Percentiles rank a stretch among this genome's conserved stretches.
phyloP scores from a whole-genome alignment of 2,329 filamentous ascomycete species.

The Alternaria gaisen region DNA sequence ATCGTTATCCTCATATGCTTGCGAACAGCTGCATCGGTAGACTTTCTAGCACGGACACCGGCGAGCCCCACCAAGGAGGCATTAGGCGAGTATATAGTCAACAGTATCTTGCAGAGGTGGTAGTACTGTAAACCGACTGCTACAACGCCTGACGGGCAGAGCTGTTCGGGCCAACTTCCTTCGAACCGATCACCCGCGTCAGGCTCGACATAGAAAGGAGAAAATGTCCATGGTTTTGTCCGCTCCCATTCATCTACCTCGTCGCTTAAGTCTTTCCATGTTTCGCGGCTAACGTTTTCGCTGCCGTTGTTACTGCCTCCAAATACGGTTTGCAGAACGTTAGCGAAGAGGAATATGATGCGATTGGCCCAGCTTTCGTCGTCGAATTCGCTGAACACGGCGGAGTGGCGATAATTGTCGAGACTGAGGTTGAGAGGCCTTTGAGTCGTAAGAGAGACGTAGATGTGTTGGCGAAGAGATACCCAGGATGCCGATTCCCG shows the following conservation, averaged over 20 bases:
- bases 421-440: slow-evolving; percentile 37
- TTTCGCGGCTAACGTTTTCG: slow-evolving; percentile 31
- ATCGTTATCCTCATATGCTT: slow-evolving; percentile 42
- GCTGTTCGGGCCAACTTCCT: slow-evolving; percentile 36
- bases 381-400: slow-evolving; percentile 41
- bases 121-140: slow-evolving; percentile 44
- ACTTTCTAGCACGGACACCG: slow-evolving; percentile 36
- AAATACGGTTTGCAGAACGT: slow-evolving; percentile 38
- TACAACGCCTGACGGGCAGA: slow-evolving; percentile 35
- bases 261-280: slow-evolving; percentile 39
- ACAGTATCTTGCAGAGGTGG: slow-evolving; percentile 43
- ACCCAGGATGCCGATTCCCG: slow-evolving; percentile 55
- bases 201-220: slow-evolving; percentile 31
- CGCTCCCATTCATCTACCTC: slow-evolving; percentile 45
- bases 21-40: slow-evolving; percentile 37
- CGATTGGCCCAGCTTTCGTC: slow-evolving; percentile 46
- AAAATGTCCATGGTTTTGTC: slow-evolving; percentile 44
- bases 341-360: slow-evolving; percentile 44
- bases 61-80: slow-evolving; percentile 37
- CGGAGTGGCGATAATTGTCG: slow-evolving; percentile 41
- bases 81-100: slow-evolving; percentile 42
- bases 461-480: slow-evolving; percentile 54
- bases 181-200: slow-evolving; percentile 34
- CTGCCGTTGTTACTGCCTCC: slow-evolving; percentile 26
- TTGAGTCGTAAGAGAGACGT: slow-evolving; percentile 50